Evolutionary conservation across 768 basidiomycete species (phyloP).

Genomic region (Wakefieldia striispora): DNA sequence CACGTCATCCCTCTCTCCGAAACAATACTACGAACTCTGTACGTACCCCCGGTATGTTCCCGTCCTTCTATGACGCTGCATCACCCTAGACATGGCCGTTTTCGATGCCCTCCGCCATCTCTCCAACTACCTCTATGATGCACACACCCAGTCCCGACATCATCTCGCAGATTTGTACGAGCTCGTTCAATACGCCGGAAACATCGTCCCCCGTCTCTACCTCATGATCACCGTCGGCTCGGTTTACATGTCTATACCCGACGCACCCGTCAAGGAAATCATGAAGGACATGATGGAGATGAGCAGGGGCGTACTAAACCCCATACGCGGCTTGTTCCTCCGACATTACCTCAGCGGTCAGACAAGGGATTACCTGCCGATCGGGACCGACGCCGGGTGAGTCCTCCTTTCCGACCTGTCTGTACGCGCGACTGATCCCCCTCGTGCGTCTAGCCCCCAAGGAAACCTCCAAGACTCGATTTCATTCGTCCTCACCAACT

Average conservation of each 20-base stretch:
- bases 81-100: slow-evolving; percentile 85
- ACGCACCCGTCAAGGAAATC: slow-evolving; percentile 97
- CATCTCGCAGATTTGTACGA: slow-evolving; percentile 99
- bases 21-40: slow-evolving; percentile 99
- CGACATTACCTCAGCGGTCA: slow-evolving; percentile 97
- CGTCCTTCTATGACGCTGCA: not conserved
- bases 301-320: slow-evolving; percentile 95
- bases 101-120: slow-evolving; percentile 96
- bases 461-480: slow-evolving; percentile 96
- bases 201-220: slow-evolving; percentile 90
- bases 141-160: slow-evolving; percentile 86
- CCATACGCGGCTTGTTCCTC: slow-evolving; percentile 93
- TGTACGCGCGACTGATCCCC: not conserved
- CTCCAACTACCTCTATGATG: slow-evolving; percentile 95
- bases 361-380: slow-evolving; percentile 91
- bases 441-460: slow-evolving; percentile 50
- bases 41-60: slow-evolving; percentile 20
- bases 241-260: slow-evolving; percentile 97
- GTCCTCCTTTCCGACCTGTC: slow-evolving; percentile 8
- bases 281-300: slow-evolving; percentile 99
- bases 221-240: slow-evolving; percentile 99
- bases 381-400: slow-evolving; percentile 82
- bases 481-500: slow-evolving; percentile 94
- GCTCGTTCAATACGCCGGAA: slow-evolving; percentile 98
- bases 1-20: slow-evolving; percentile 89